Base-by-base conservation (phyloP, 176 grass and related monocot species). In the Urochloa ruziziensis region DNA sequence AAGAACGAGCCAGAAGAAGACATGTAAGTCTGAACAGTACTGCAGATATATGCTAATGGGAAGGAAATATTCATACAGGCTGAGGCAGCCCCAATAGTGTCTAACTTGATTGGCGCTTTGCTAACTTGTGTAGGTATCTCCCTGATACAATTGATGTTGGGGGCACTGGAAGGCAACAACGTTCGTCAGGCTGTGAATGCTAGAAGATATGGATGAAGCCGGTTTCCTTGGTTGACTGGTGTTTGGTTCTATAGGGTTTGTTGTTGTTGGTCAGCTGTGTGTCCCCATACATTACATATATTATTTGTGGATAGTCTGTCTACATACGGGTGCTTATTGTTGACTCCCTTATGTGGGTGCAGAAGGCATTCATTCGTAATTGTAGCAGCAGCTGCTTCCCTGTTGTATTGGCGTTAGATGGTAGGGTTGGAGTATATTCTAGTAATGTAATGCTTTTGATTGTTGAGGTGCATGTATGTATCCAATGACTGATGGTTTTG, bases 1-100 rank as follows among this genome's bases (percentile, higher is more conserved):
- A 98, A 98, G 85, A 98, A 95, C 86, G 96, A 98, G 67, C 96
- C 91, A 56, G 93, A 98, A 84, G 96, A 98, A 77, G 96, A 98
- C 10, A 85, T 86, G 94, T 97, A 79, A 86, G 91, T 88, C 81
- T 72, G 43, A 78, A 19, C 62, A 53, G 0, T 47, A 53, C 8
- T 15, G 10, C 10, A 1, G 0, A 42, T 36, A 82, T 47, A 29
- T 6, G 49, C 24, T 28, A 47, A n/a, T n/a, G n/a, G 42, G 11
- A 9, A 47, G 47, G 5, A 34, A 64, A 34, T 4, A 14, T 29
- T 13, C 14, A 25, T 65, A 19, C 15, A 46, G 6, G 36, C 6
- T 10, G 16, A 57, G 23, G 54, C 54, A 24, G 8, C 23, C 57
- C 52, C 12, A 53, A 5, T 23, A 19, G 11, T 51, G 43, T n/a